Percentiles rank a stretch among this genome's conserved stretches.
These are phyloP conservation scores for Antarctomyces pellizariae DNA, from an alignment of 495 filamentous ascomycete genomes.

Conservation along the genomic window DNA sequence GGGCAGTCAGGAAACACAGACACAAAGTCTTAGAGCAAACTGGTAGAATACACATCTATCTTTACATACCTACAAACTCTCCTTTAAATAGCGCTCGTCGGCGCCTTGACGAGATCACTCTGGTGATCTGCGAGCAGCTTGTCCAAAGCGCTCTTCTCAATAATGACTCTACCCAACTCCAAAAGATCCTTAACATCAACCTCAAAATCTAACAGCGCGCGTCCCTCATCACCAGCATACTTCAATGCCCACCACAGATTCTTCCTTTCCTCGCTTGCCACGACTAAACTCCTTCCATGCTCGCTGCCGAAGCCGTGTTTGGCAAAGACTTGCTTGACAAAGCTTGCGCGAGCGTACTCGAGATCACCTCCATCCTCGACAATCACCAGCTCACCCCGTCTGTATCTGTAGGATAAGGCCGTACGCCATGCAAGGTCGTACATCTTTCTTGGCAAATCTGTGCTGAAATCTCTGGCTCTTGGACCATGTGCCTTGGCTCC, in stretches of 20 bases:
- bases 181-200: slow-evolving; percentile 89
- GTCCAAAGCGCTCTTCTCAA: slow-evolving; percentile 65
- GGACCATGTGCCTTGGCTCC: slow-evolving; percentile 79
- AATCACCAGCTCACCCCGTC: slow-evolving; percentile 64
- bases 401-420: slow-evolving; percentile 76
- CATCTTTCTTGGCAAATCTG: slow-evolving; percentile 61
- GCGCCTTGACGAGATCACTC: slow-evolving; percentile 35
- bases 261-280: slow-evolving; percentile 32
- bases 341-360: slow-evolving; percentile 26
- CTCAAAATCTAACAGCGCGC: slow-evolving; percentile 40
- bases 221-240: slow-evolving; percentile 31
- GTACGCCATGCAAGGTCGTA: slow-evolving; percentile 95
- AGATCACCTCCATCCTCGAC: slow-evolving; percentile 51
- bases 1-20: slow-evolving; percentile 1
- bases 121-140: slow-evolving; percentile 51
- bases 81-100: slow-evolving; percentile 10
- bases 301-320: slow-evolving; percentile 46
- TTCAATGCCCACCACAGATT: slow-evolving; percentile 34
- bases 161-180: slow-evolving; percentile 59
- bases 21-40: not conserved
- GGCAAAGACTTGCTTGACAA: slow-evolving; percentile 38
- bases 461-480: slow-evolving; percentile 58
- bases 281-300: slow-evolving; percentile 51
- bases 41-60: slow-evolving; percentile 10
- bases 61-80: slow-evolving; percentile 6